phyloP scores from a whole-genome alignment of 2,329 filamentous ascomycete genomes.

The Metarhizium humberi region DNA sequence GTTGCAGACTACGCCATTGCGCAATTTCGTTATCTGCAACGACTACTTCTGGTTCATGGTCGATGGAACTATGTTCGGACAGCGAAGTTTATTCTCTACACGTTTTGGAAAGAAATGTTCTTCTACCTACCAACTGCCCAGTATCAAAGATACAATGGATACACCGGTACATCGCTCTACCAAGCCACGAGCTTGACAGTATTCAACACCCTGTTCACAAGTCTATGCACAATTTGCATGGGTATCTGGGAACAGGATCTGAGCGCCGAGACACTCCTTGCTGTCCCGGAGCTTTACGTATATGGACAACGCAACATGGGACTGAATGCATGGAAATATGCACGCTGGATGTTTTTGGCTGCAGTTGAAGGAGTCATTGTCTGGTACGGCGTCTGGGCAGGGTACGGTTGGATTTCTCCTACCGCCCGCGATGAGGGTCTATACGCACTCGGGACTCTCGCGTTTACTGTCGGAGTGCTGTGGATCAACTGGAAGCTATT shows the following conservation, averaged over 20 bases:
- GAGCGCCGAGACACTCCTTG: slow-evolving; percentile 73
- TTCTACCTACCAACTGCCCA: slow-evolving; percentile 81
- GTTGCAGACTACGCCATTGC: slow-evolving; percentile 89
- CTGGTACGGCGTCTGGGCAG: slow-evolving; percentile 55
- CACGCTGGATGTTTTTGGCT: slow-evolving; percentile 70
- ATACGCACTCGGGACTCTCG: slow-evolving; percentile 65
- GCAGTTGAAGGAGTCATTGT: slow-evolving; percentile 63
- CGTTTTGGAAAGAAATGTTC: slow-evolving; percentile 82
- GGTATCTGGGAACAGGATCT: slow-evolving; percentile 92
- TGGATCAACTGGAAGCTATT: slow-evolving; percentile 72
- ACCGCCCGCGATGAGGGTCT: slow-evolving; percentile 55
- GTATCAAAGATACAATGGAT: slow-evolving; percentile 76
- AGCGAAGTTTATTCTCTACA: slow-evolving; percentile 80
- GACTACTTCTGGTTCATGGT: slow-evolving; percentile 74
- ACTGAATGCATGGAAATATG: slow-evolving; percentile 65
- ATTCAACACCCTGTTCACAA: slow-evolving; percentile 93
- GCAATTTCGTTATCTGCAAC: slow-evolving; percentile 83
- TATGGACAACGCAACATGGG: slow-evolving; percentile 65
- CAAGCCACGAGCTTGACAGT: slow-evolving; percentile 80
- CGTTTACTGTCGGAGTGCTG: slow-evolving; percentile 60
- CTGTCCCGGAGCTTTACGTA: slow-evolving; percentile 82
- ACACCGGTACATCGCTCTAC: slow-evolving; percentile 85
- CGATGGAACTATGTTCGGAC: slow-evolving; percentile 86
- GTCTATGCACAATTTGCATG: slow-evolving; percentile 76
- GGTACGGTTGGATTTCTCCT: slow-evolving; percentile 37